These are phyloP conservation scores for Plantago lanceolata DNA, from an alignment of 305 asterid genomes.

Conservation along the genomic window DNA sequence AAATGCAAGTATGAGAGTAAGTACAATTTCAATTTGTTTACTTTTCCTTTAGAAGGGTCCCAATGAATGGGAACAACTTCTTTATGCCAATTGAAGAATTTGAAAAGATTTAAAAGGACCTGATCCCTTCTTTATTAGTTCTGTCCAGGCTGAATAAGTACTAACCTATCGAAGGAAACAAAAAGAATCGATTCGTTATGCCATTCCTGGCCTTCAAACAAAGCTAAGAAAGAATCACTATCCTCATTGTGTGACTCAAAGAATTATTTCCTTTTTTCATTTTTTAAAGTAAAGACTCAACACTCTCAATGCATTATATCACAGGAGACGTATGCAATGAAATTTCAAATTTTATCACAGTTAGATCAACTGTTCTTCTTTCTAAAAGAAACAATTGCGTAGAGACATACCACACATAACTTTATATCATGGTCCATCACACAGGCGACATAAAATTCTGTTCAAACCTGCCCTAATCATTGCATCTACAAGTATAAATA, in stretches of 20 bases:
- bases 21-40: conserved; percentile 47
- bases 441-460: conserved; percentile 17
- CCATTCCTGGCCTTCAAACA: conserved; percentile 60
- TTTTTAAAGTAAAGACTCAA: conserved; percentile 4
- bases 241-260: conserved; percentile 13
- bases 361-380: neutral
- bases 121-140: conserved; percentile 37
- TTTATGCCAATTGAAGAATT: conserved; percentile 42
- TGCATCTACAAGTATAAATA: conserved; percentile 8
- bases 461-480: conserved; percentile 3
- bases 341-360: neutral
- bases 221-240: conserved; percentile 49
- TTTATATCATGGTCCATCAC: neutral
- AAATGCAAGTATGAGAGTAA: conserved; percentile 46
- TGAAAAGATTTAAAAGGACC: conserved; percentile 39
- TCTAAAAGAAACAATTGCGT: neutral
- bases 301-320: neutral
- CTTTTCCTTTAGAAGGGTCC: conserved; percentile 37
- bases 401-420: neutral
- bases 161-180: conserved; percentile 63
- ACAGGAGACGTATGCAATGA: neutral
- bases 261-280: conserved; percentile 4
- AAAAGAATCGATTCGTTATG: conserved; percentile 54
- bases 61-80: conserved; percentile 35
- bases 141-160: conserved; percentile 54